Conservation (phyloP, 805 yeast genomes). For the Grigorovia transvaalensis region DNA sequence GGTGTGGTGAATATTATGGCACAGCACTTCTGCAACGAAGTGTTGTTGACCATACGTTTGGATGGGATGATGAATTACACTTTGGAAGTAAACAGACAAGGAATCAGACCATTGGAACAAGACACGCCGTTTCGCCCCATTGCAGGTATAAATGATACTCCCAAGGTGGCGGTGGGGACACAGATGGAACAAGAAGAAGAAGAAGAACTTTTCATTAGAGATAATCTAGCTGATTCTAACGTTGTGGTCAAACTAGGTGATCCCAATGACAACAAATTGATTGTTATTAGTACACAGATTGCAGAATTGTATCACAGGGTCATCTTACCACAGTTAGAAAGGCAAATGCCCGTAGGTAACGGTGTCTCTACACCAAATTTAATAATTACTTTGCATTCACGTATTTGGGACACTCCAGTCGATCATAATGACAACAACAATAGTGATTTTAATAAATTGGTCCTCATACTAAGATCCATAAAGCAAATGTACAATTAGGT, state of each 20-base stretch:
- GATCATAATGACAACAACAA: conserved; percentile 12
- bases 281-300: conserved; percentile 38
- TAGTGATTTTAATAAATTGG: conserved; percentile 36
- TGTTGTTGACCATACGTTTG: conserved; percentile 20
- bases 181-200: conserved; percentile 7
- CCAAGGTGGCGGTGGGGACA: neutral
- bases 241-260: conserved; percentile 40
- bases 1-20: conserved; percentile 8
- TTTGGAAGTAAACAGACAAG: conserved; percentile 30
- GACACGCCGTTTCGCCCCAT: conserved; percentile 7
- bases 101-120: conserved; percentile 13
- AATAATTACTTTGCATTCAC: conserved; percentile 37
- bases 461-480: conserved; percentile 33
- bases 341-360: conserved; percentile 3
- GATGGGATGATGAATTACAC: conserved; percentile 37
- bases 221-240: conserved; percentile 31
- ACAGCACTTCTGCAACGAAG: conserved; percentile 18
- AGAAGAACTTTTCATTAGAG: conserved; percentile 17
- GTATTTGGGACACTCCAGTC: conserved; percentile 34
- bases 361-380: conserved; percentile 12
- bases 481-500: conserved; percentile 17
- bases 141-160: conserved; percentile 7
- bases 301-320: conserved; percentile 26
- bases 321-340: conserved; percentile 12
- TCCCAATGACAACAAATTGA: conserved; percentile 36